Conservation (phyloP, 2,329 filamentous ascomycete species). For the Chrysoporthe puriensis region DNA sequence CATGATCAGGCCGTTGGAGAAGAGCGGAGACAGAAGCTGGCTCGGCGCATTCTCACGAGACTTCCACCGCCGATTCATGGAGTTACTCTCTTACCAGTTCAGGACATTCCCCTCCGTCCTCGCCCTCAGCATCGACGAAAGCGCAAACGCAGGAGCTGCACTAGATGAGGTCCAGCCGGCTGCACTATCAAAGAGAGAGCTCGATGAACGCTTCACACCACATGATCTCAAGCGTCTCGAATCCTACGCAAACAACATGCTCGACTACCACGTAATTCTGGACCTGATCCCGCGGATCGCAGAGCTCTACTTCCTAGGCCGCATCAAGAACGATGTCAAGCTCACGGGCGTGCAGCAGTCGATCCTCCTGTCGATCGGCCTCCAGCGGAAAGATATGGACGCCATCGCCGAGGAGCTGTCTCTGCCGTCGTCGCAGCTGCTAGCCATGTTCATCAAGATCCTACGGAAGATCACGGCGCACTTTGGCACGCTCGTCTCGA, state of each 20-base stretch:
- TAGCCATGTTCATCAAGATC: constrained; percentile 98
- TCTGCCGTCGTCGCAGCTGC: constrained; percentile 74
- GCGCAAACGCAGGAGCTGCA: constrained; percentile 73
- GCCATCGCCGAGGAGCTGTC: constrained; percentile 77
- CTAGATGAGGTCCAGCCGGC: constrained; percentile 57
- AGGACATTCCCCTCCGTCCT: constrained; percentile 76
- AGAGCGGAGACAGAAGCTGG: constrained; percentile 75
- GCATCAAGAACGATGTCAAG: constrained; percentile 67
- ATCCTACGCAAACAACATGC: constrained; percentile 93
- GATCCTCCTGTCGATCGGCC: constrained; percentile 85
- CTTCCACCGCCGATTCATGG: constrained; percentile 92
- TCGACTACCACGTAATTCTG: constrained; percentile 96
- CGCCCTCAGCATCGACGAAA: constrained; percentile 86
- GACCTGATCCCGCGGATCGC: constrained; percentile 88
- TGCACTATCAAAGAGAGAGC: constrained; percentile 71
- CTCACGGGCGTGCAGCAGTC: constrained; percentile 83
- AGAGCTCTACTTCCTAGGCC: constrained; percentile 81
- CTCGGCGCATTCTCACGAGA: constrained; percentile 88
- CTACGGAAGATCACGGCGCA: constrained; percentile 82
- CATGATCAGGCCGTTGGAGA: constrained; percentile 83
- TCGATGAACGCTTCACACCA: constrained; percentile 80
- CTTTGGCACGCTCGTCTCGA: constrained; percentile 75
- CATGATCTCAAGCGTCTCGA: constrained; percentile 95
- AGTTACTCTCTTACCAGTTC: constrained; percentile 91
- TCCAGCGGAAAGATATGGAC: constrained; percentile 88